Conservation (phyloP, 768 basidiomycete genomes). For the Tulasnella sp. region DNA sequence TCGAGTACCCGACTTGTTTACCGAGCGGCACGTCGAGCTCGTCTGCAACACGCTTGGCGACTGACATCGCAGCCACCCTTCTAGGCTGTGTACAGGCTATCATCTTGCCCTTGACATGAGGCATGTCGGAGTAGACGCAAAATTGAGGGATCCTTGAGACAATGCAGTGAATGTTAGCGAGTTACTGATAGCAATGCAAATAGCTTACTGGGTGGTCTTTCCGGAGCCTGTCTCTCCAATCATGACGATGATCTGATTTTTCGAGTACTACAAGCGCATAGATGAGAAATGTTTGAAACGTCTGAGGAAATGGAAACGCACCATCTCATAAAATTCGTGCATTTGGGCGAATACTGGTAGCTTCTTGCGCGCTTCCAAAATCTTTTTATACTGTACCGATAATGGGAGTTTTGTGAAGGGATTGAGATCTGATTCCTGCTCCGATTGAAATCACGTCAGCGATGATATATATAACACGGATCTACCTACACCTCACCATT, state of each 20-base stretch:
- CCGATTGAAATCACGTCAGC: background rate
- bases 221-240: slow-evolving; percentile 93
- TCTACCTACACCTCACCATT: slow-evolving; percentile 37
- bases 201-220: slow-evolving; percentile 83
- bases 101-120: slow-evolving; percentile 79
- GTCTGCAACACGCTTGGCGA: slow-evolving; percentile 96
- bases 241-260: slow-evolving; percentile 81
- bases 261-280: slow-evolving; percentile 44
- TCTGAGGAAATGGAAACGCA: slow-evolving; percentile 34
- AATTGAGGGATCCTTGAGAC: slow-evolving; percentile 83
- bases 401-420: slow-evolving; percentile 80
- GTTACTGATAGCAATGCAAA: background rate
- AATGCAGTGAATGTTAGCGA: slow-evolving; percentile 20
- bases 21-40: slow-evolving; percentile 98
- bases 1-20: slow-evolving; percentile 92
- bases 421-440: slow-evolving; percentile 67
- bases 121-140: slow-evolving; percentile 85
- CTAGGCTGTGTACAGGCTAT: slow-evolving; percentile 96
- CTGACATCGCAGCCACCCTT: slow-evolving; percentile 94
- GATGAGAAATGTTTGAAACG: slow-evolving; percentile 14
- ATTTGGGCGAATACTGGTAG: slow-evolving; percentile 88
- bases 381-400: slow-evolving; percentile 72
- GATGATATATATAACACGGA: background rate
- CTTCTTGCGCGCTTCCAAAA: slow-evolving; percentile 73
- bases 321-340: slow-evolving; percentile 84